Conservation (phyloP, 164 flowering plant species). For the Annona cherimola region DNA sequence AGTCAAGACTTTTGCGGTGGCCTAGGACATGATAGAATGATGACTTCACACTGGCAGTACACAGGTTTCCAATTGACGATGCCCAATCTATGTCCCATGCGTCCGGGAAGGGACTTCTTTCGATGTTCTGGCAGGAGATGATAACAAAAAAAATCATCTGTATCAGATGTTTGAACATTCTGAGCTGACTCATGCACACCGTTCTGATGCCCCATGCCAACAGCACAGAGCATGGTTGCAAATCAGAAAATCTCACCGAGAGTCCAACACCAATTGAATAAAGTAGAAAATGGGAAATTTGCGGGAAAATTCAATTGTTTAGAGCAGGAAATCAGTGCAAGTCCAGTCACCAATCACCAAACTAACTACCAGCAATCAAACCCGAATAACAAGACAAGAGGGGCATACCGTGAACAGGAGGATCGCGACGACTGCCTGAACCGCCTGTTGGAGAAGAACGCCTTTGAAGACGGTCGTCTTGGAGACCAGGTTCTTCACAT, state of each 20-base stretch:
- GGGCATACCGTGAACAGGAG: constrained; percentile 66
- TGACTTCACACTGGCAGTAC: too few relatives aligned
- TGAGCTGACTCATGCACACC: background rate
- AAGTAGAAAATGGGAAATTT: background rate
- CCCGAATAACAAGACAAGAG: background rate
- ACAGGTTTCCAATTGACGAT: too few relatives aligned
- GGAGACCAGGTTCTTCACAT: constrained; percentile 78
- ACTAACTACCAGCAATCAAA: background rate
- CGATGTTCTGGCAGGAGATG: too few relatives aligned
- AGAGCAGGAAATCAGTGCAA: background rate
- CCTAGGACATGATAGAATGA: too few relatives aligned
- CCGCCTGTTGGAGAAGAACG: constrained; percentile 74
- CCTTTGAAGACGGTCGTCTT: constrained; percentile 71
- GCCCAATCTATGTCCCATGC: too few relatives aligned
- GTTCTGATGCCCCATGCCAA: background rate
- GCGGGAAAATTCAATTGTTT: background rate
- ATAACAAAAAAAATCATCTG: too few relatives aligned
- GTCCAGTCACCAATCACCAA: background rate
- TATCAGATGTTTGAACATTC: too few relatives aligned
- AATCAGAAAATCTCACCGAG: background rate
- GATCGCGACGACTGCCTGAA: constrained; percentile 78
- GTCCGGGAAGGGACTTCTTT: too few relatives aligned
- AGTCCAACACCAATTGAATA: background rate
- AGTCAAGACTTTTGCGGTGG: background rate
- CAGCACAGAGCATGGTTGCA: background rate